These are phyloP conservation scores for Mesotaenium endlicherianum DNA, from an alignment of 139 green algal genomes.

Conservation along the genomic window DNA sequence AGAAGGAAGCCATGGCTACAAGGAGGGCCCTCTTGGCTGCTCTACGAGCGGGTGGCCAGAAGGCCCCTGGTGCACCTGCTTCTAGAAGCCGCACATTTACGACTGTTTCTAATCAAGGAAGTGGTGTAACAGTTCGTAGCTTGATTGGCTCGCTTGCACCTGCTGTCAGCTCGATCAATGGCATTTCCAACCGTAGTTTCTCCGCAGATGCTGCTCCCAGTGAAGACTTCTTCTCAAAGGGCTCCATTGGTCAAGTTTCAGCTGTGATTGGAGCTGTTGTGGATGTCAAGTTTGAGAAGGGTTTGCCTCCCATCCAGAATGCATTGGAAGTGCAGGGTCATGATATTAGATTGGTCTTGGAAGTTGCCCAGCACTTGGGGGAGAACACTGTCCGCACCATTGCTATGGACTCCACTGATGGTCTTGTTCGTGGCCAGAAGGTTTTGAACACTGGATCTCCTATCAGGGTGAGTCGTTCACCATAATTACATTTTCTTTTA, in stretches of 20 bases:
- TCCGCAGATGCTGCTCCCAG: constrained; percentile 16
- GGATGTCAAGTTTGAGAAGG: constrained; percentile 93
- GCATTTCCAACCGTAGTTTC: neutral
- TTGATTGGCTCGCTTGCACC: no score
- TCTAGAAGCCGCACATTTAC: no score
- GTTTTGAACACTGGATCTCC: constrained; percentile 88
- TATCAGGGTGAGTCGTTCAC: constrained; percentile 87
- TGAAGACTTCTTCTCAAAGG: constrained; percentile 34
- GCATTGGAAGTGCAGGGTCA: constrained; percentile 69
- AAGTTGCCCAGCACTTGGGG: constrained; percentile 96
- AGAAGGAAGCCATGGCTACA: no score
- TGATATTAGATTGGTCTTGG: constrained; percentile 87
- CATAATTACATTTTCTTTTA: no score
- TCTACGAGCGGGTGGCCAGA: no score
- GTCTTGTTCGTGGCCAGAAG: constrained; percentile 85
- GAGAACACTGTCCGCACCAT: constrained; percentile 97
- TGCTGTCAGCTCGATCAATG: no score
- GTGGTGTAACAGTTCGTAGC: no score
- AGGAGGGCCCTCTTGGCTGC: no score
- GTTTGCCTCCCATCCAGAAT: constrained; percentile 88
- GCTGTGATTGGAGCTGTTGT: constrained; percentile 97
- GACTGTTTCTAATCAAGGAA: no score
- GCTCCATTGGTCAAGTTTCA: constrained; percentile 44
- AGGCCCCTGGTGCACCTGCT: no score
- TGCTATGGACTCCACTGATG: constrained; percentile 98